Evolutionary conservation across 306 rosid species (phyloP), one percentile per base, ranked within the genome.

Genomic region (Adenanthera pavonina): DNA sequence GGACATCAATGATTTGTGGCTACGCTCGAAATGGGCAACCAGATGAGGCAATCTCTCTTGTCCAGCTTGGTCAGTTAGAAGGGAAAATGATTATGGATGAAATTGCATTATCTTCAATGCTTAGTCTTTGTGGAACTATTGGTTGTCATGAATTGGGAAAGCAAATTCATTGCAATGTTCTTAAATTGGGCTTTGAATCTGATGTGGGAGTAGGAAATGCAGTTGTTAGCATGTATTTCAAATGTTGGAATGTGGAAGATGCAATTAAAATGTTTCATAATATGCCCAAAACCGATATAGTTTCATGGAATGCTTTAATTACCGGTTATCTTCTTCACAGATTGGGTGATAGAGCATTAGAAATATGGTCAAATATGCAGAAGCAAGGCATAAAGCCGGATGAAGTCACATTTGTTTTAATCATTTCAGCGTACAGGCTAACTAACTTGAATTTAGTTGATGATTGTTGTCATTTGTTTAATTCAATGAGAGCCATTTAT

Each of bases 231-330:
- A 95, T 95, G 98, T 95, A 95, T 75, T 87, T 87, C 12, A 91
- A 95, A 89, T 95, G 97, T 69, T 90, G 94, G 90, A 90, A 84
- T 84, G 83, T 87, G 87, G 94, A 91, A 33, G 92, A 89, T 72
- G 97, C 93, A 15, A 72, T 83, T 77, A 81, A 77, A 72, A 78
- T 82, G 78, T 91, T 92, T 75, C 30, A 76, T 57, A 38, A 76
- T 66, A 92, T 95, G 92, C 60, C 88, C 57, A 74, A 12, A 20
- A 82, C 81, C 2, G 88, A 93, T 78, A 60, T 89, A 56, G 95
- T 95, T 80, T 90, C 99, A 15, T 95, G 97, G 97, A 95, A 93
- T 82, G 81, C 88, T 85, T 87, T 92, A 82, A 86, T 92, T 78
- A 87, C 94, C 52, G 97, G 97, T 12, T 83, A 90, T 86, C 78